Percentiles rank a stretch among this genome's conserved stretches.
phyloP scores from a whole-genome alignment of 2,329 filamentous ascomycete genomes.

The Pseudopyrenochaeta lycopersici region DNA sequence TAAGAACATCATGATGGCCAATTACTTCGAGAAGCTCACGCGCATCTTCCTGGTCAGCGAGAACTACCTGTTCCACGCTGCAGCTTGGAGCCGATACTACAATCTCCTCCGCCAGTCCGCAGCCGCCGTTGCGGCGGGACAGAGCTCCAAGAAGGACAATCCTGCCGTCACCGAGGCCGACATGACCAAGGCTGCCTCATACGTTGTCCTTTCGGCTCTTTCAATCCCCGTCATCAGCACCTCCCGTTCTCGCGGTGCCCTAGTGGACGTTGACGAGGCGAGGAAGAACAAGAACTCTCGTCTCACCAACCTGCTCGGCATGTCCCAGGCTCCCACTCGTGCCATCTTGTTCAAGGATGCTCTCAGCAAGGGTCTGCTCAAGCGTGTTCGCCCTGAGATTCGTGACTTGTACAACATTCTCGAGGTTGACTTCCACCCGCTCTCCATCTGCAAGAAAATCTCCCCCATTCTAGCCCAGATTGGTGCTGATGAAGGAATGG shows the following conservation, averaged over 20 bases:
- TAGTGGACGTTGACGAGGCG: constrained; percentile 96
- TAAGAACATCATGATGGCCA: constrained; percentile 99
- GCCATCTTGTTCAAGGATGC: constrained; percentile 94
- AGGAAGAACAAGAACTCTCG: constrained; percentile 99
- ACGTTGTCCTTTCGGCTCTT: constrained; percentile 91
- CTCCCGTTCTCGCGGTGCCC: constrained; percentile 89
- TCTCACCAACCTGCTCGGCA: constrained; percentile 93
- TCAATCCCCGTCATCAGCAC: constrained; percentile 99
- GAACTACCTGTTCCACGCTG: constrained; percentile 99
- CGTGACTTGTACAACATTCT: constrained; percentile 98
- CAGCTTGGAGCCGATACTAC: constrained; percentile 97
- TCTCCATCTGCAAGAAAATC: constrained; percentile 99
- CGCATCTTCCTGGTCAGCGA: constrained; percentile 98
- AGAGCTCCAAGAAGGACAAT: constrained; percentile 93
- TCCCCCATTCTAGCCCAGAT: constrained; percentile 95
- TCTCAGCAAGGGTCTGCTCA: constrained; percentile 91
- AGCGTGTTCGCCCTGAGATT: constrained; percentile 92
- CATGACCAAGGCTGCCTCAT: constrained; percentile 92
- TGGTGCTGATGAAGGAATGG: constrained; percentile 92
- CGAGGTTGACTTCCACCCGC: constrained; percentile 97
- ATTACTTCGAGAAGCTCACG: constrained; percentile 99
- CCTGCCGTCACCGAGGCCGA: constrained; percentile 88
- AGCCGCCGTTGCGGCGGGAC: constrained; percentile 80
- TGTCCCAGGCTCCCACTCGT: constrained; percentile 88
- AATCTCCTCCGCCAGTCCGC: constrained; percentile 93